Percentiles rank a stretch among this genome's conserved stretches.
phyloP scores from a whole-genome alignment of 352 stramenopile genomes.

The Discostella stelligera region DNA sequence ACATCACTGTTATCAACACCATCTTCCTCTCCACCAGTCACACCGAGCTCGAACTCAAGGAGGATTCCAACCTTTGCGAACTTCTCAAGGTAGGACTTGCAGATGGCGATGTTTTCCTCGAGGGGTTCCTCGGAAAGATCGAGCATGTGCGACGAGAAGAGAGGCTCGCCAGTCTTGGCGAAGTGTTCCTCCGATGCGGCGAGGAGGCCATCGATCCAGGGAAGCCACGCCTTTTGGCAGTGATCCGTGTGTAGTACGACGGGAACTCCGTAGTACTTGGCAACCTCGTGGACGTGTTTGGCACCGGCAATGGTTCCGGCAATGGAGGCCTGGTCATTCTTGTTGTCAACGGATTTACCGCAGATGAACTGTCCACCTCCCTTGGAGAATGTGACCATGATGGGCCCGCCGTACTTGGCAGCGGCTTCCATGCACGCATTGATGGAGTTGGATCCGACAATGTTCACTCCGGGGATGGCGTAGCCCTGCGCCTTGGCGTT shows the following conservation, averaged over 20 bases:
- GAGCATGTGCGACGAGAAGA: conserved; percentile 98
- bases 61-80: conserved; percentile 92
- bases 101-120: conserved; percentile 97
- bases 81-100: conserved; percentile 95
- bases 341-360: conserved; percentile 95
- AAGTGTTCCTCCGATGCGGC: conserved; percentile 95
- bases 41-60: conserved; percentile 97
- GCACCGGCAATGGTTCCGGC: conserved; percentile 88
- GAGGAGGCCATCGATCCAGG: conserved; percentile 97
- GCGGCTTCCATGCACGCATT: conserved; percentile 96
- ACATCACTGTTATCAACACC: conserved; percentile 97
- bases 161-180: conserved; percentile 88
- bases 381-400: conserved; percentile 98
- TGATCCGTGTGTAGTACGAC: conserved; percentile 98
- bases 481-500: conserved; percentile 83
- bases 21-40: conserved; percentile 98
- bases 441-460: conserved; percentile 87
- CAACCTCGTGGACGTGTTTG: conserved; percentile 90
- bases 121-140: conserved; percentile 97
- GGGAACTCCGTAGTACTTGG: conserved; percentile 94
- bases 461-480: conserved; percentile 82
- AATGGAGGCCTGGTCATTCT: conserved; percentile 86
- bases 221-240: conserved; percentile 96
- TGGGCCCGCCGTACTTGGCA: conserved; percentile 90
- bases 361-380: conserved; percentile 95